phyloP scores from a whole-genome alignment of 768 basidiomycete species.

The Suillus americanus region DNA sequence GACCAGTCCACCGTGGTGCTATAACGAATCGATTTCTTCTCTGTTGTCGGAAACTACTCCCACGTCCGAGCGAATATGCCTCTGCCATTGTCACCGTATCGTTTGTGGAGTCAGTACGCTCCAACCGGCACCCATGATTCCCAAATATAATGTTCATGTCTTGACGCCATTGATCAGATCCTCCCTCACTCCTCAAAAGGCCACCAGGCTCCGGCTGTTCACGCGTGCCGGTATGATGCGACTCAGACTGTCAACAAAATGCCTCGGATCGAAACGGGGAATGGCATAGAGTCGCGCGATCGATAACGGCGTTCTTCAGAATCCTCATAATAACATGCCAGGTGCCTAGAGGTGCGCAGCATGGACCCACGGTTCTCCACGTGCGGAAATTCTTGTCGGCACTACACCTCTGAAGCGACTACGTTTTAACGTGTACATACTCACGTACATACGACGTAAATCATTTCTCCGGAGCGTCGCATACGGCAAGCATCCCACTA shows the following conservation, averaged over 20 bases:
- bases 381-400: not conserved
- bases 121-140: not conserved
- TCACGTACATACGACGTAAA: not conserved
- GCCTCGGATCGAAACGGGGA: constrained; percentile 2
- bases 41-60: not conserved
- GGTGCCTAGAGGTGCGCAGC: not conserved
- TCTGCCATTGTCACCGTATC: not conserved
- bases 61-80: not conserved
- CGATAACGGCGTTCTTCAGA: not conserved
- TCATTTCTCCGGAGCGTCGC: not conserved
- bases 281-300: not conserved
- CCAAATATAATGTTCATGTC: not conserved
- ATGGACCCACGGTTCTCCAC: not conserved
- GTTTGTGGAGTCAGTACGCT: not conserved
- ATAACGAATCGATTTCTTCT: not conserved
- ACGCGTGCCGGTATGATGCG: not conserved
- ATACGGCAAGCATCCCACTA: not conserved
- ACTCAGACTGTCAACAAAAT: not conserved
- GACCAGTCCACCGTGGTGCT: not conserved
- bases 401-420: not conserved
- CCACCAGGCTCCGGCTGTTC: not conserved
- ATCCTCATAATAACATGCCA: not conserved
- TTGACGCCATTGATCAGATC: not conserved
- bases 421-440: not conserved
- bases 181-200: not conserved